A percentile compares a stretch with the other conserved stretches of the same genome.
Evolutionary conservation across 148 eudicot genomes (phyloP).

Genomic region (Heliosperma pusillum): DNA sequence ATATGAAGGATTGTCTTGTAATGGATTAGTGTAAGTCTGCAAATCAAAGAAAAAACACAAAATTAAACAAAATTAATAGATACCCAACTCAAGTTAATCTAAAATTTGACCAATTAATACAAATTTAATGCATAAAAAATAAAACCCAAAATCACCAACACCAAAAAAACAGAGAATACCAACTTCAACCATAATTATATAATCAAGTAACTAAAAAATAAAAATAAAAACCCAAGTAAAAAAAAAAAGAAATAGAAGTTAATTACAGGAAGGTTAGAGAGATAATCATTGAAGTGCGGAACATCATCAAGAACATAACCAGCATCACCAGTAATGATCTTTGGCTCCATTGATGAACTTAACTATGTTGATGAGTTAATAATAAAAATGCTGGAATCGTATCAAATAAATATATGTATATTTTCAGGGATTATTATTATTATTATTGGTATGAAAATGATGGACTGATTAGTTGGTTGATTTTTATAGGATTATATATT

Average conservation of each 20-base stretch:
- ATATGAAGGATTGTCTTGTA: slow-evolving; percentile 79
- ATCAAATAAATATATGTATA: too few relatives aligned
- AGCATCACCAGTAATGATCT: slow-evolving; percentile 48
- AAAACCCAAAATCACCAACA: not conserved
- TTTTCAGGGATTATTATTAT: not conserved
- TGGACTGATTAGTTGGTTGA: not conserved
- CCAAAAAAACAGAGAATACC: slow-evolving; percentile 16
- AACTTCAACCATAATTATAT: not conserved
- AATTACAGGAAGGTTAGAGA: slow-evolving; percentile 55
- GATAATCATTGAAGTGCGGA: slow-evolving; percentile 77
- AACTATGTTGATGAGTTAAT: not conserved
- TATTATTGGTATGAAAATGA: not conserved
- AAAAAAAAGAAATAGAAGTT: not conserved
- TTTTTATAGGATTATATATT: not conserved
- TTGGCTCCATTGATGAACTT: slow-evolving; percentile 34
- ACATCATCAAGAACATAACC: slow-evolving; percentile 86
- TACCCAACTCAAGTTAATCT: not conserved
- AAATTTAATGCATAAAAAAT: not conserved
- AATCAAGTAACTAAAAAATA: not conserved
- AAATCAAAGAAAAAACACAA: slow-evolving; percentile 7
- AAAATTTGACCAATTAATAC: not conserved
- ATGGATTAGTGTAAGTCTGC: slow-evolving; percentile 72
- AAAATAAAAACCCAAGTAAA: not conserved
- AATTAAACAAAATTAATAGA: slow-evolving; percentile 5
- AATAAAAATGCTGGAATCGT: not conserved